Base-by-base conservation (phyloP, 2,329 filamentous ascomycete species). In the Trichophyton benhamiae region DNA sequence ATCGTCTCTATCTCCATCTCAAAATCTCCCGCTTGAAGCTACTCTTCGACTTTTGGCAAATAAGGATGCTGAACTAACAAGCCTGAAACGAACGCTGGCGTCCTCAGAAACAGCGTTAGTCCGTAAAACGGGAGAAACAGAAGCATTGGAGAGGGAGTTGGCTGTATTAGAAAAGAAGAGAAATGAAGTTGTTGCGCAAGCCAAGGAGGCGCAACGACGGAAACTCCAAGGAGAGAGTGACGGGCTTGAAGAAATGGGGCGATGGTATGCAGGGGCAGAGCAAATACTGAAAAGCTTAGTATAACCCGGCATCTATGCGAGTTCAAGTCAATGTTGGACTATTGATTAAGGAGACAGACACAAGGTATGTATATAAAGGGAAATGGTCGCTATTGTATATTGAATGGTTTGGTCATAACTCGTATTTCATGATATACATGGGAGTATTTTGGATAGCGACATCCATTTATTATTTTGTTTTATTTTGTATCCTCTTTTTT, bases 141-240 rank as follows among this genome's bases (percentile, higher is more conserved):
- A 79, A 64, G 74, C 71, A 22, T 69, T 77, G 61, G 75, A 79
- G 67, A 69, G 75, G 60, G 77, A 79, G 61, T 63, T 78, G 38
- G 66, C 67, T 49, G 68, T 71, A 61, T 72, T 76, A 65, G 75
- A 69, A 76, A 79, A 58, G 74, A 76, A 42, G 74, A 79, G 60
- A 66, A 74, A 71, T 44, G 76, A 77, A 62, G 72, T 72, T 17
- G 74, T 69, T 71, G 74, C 57, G 74, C 79, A 65, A 76, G 83
- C 42, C 72, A 81, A 62, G 71, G 80, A 71, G 68, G 74, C 69
- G 20, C 71, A 71, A 68, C 75, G 68, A 67, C 75, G 66, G 71
- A 77, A 69, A 64, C 71, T 74, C 38, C 70, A 77, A 60, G 77
- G 77, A 2, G 75, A 77, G 62, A 76, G 74, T 60, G 77, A 79